A percentile compares a stretch with the other conserved stretches of the same genome.
Evolutionary conservation across 768 basidiomycete genomes (phyloP).

Genomic region (Tricholoma sp.): DNA sequence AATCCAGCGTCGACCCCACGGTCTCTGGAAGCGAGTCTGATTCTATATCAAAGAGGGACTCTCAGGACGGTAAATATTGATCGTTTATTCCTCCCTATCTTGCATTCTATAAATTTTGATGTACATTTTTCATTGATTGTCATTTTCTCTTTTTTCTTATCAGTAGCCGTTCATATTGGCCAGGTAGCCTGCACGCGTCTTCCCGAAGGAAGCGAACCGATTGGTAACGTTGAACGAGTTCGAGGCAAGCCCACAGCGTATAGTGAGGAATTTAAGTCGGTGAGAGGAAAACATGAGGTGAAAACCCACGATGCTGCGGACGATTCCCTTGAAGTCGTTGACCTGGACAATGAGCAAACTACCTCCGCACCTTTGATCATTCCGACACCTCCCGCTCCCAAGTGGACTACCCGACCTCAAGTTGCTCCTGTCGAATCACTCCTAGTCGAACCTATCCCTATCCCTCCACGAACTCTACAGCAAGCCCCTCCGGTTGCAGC

Average conservation of each 20-base stretch:
- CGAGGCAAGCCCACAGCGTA: not conserved
- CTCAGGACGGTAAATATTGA: conserved; percentile 23
- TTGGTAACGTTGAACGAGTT: conserved; percentile 5
- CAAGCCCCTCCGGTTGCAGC: conserved; percentile 5
- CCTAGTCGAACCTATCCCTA: conserved; percentile 4
- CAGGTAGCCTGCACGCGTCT: conserved; percentile 5
- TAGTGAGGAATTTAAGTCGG: conserved; percentile 8
- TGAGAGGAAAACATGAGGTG: not conserved
- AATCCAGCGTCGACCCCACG: conserved; percentile 1
- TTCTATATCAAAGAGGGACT: conserved; percentile 3
- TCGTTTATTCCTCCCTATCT: conserved; percentile 11
- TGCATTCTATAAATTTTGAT: conserved; percentile 11
- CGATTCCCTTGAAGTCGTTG: not conserved
- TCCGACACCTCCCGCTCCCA: conserved; percentile 13
- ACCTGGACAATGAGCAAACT: conserved; percentile 1
- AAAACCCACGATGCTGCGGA: conserved; percentile 5
- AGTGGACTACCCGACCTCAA: conserved; percentile 9
- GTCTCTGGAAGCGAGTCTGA: not conserved
- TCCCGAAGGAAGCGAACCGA: conserved; percentile 8
- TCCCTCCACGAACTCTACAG: not conserved
- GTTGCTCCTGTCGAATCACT: conserved; percentile 4
- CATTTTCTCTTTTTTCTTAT: conserved; percentile 8
- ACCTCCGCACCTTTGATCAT: conserved; percentile 8
- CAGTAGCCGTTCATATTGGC: conserved; percentile 13
- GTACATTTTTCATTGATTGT: conserved; percentile 25